phyloP scores from a whole-genome alignment of 108 stramenopile species.

The Stephanodiscus triporus region DNA sequence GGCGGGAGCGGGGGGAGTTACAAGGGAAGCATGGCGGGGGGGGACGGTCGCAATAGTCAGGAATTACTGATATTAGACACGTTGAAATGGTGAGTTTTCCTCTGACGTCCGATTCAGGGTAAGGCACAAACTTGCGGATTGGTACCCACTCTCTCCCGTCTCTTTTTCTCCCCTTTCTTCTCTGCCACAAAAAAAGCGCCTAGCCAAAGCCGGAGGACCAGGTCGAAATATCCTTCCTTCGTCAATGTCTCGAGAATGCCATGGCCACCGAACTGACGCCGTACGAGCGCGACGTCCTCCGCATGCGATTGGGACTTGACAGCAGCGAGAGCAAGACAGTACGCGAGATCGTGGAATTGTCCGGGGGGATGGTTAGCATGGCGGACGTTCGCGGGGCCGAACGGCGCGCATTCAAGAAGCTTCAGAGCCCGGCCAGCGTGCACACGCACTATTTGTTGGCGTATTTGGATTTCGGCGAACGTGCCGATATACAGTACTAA shows the following conservation, averaged over 20 bases:
- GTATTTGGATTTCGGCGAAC: conserved; percentile 59
- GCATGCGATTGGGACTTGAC: conserved; percentile 80
- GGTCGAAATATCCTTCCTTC: conserved; percentile 76
- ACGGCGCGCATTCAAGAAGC: conserved; percentile 66
- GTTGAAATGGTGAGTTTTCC: conserved; percentile 29
- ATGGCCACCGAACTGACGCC: conserved; percentile 81
- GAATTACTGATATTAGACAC: conserved; percentile 50
- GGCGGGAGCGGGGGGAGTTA: conserved; percentile 38
- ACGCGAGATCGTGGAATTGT: conserved; percentile 67
- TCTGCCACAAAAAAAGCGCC: conserved; percentile 17
- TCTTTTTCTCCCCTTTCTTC: not conserved
- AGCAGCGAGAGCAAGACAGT: conserved; percentile 69
- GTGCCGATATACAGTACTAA: not conserved
- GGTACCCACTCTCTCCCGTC: not conserved
- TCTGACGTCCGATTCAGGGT: not conserved
- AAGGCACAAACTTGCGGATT: too few relatives aligned
- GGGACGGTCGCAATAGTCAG: conserved; percentile 41
- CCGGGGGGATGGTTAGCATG: conserved; percentile 55
- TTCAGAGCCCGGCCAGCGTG: conserved; percentile 66
- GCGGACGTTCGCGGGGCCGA: conserved; percentile 65
- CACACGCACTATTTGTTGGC: conserved; percentile 64
- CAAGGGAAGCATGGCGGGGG: conserved; percentile 64
- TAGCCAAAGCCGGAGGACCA: conserved; percentile 68
- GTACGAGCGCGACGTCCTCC: conserved; percentile 81
- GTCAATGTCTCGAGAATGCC: conserved; percentile 81